Evolutionary conservation across 2,329 filamentous ascomycete species (phyloP), one percentile per base, ranked within the genome.

Genomic region (Colletotrichum cordylinicola): DNA sequence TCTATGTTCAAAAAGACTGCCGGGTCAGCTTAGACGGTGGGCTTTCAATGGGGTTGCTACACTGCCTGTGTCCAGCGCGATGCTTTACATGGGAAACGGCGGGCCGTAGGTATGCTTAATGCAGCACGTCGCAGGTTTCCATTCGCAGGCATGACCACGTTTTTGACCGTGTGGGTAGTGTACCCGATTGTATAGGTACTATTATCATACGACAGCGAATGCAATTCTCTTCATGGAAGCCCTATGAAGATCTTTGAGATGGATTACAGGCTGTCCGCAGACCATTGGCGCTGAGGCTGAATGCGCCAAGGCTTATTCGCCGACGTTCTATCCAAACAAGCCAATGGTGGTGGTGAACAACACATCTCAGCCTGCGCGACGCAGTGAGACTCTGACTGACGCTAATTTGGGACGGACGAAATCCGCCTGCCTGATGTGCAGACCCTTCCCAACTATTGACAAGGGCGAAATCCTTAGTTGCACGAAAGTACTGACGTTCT

Each of bases 11-110:
- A 12, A 75, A 76, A 77, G 75, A 21, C 72, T 67, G 8, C 67
- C 71, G n/a, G 79, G 78, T 48, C 77, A 79, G 5, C 73, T 84
- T 60, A 81, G 79, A 61, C 80, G 81, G 16, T 78, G 83, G 67
- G 79, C 80, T 13, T 84, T 84, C 72, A 81, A 82, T 31, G 81
- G 81, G 5, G 77, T 80, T 2, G 75, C 79, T 8, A 55, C 69
- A n/a, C 74, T 84, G 48, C 82, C 81, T 6, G 79, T 80, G 55
- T 81, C 80, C 12, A 81, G 78, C 65, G 70, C 79, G 48, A 79
- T 78, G 78, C 60, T 81, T 2, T 81, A 81, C 62, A 75, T 79
- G 76, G 52, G 61, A 15, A 66, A 71, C 8, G 67, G 39, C 27
- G 67, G 56, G 35, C 35, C 37, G 10, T 62, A 70, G 33, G 43